A percentile compares a stretch with the other conserved stretches of the same genome.
Conservation (phyloP, 164 flowering plant species). For the Umbilicus rupestris region DNA sequence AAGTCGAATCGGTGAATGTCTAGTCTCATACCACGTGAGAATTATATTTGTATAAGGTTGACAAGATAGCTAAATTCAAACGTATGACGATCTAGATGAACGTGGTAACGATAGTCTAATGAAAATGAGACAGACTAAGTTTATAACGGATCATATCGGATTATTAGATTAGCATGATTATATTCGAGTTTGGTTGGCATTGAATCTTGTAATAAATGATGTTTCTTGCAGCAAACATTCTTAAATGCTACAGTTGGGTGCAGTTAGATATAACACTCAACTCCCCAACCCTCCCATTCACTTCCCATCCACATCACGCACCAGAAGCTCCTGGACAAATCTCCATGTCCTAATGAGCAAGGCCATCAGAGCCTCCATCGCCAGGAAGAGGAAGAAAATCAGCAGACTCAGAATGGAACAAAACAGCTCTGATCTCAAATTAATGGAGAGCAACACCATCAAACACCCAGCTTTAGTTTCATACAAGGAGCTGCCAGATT, state of each 20-base stretch:
- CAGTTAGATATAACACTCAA: background rate
- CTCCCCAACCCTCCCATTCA: background rate
- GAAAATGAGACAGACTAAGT: no score
- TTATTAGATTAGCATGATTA: no score
- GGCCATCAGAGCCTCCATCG: background rate
- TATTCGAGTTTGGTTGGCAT: no score
- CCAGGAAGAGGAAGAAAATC: background rate
- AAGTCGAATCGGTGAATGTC: no score
- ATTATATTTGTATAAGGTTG: no score
- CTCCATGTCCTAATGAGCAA: background rate
- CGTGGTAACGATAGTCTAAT: no score
- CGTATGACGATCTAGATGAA: no score
- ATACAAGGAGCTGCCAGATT: conserved; percentile 65
- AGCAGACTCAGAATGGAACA: background rate
- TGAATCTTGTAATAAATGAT: no score
- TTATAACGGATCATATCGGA: no score
- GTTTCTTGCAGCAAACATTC: background rate
- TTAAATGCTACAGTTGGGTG: background rate
- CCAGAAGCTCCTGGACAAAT: background rate
- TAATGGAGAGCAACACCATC: background rate
- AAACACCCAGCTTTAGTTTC: conserved; percentile 25
- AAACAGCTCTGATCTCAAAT: background rate
- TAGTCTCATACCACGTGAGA: no score
- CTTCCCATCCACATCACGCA: background rate
- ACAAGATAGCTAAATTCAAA: no score